Evolutionary conservation across 1,284 basidiomycete genomes (phyloP).

Genomic region (Tilletia horrida): DNA sequence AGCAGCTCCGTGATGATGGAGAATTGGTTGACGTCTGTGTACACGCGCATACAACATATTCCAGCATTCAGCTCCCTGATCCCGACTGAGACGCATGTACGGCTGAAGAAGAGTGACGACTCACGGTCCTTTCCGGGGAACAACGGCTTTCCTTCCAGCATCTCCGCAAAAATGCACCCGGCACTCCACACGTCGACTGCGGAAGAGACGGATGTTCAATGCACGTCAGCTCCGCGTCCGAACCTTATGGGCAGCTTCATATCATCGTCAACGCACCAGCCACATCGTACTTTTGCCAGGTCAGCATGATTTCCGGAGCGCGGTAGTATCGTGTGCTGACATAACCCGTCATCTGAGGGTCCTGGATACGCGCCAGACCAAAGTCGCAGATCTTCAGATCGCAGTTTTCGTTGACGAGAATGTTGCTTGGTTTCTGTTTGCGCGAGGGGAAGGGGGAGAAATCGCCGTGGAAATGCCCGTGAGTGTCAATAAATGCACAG

Average conservation of each 20-base stretch:
- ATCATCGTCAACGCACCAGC: slow-evolving; percentile 56
- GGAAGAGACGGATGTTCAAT: not conserved
- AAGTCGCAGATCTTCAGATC: slow-evolving; percentile 99
- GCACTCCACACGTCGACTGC: slow-evolving; percentile 95
- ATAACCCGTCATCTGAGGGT: slow-evolving; percentile 99
- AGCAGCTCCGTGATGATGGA: slow-evolving; percentile 98
- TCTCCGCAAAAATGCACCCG: slow-evolving; percentile 99
- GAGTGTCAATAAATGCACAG: no score
- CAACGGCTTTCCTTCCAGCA: slow-evolving; percentile 96
- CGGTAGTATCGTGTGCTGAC: slow-evolving; percentile 98
- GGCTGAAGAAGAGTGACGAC: slow-evolving; percentile 24
- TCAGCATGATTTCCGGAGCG: slow-evolving; percentile 99
- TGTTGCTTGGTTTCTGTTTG: slow-evolving; percentile 90
- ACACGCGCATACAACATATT: slow-evolving; percentile 15
- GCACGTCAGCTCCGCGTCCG: slow-evolving; percentile 7
- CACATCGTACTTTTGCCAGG: slow-evolving; percentile 99
- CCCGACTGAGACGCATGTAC: not conserved
- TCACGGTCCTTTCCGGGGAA: slow-evolving; percentile 94
- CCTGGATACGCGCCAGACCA: slow-evolving; percentile 84
- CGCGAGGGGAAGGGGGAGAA: slow-evolving; percentile 9
- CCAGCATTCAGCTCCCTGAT: slow-evolving; percentile 23
- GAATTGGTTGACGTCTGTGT: slow-evolving; percentile 93
- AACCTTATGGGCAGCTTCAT: no score
- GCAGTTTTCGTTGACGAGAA: slow-evolving; percentile 99
- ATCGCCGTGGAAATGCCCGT: no score